Evolutionary conservation across 306 rosid species (phyloP).

Genomic region (Prinsepia uniflora): DNA sequence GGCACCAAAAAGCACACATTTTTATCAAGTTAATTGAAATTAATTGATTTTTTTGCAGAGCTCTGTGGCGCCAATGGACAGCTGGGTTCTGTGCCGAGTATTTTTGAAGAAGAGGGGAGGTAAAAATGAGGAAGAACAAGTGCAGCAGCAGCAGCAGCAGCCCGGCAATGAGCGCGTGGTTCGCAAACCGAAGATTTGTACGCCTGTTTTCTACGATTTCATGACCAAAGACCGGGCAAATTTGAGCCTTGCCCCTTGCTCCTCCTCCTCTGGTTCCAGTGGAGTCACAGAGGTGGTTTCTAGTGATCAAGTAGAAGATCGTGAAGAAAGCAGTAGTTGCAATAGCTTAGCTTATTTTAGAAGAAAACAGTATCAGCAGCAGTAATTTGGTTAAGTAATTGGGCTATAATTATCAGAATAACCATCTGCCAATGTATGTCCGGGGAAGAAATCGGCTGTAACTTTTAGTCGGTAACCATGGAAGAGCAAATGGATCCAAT

Average conservation of each 20-base stretch:
- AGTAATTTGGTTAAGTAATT: conserved; percentile 1
- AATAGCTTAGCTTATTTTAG: conserved; percentile 41
- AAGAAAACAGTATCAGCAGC: conserved; percentile 34
- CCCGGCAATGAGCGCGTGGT: background rate
- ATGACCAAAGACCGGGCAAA: conserved; percentile 48
- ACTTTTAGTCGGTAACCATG: conserved; percentile 22
- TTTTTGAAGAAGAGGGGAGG: conserved; percentile 73
- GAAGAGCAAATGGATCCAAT: conserved; percentile 14
- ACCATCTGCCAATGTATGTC: conserved; percentile 11
- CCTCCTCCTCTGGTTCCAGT: conserved; percentile 62
- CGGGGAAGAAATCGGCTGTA: conserved; percentile 36
- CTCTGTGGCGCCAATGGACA: conserved; percentile 36
- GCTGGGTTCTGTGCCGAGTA: conserved; percentile 92
- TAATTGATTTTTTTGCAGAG: conserved; percentile 27
- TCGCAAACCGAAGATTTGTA: conserved; percentile 10
- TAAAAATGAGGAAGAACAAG: conserved; percentile 37
- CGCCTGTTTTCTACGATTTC: conserved; percentile 80
- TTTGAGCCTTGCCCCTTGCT: conserved; percentile 37
- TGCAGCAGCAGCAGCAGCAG: conserved; percentile 12
- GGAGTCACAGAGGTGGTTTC: conserved; percentile 61
- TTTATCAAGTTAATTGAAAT: background rate
- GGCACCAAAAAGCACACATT: background rate
- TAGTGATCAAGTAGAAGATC: conserved; percentile 48
- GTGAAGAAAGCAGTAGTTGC: conserved; percentile 78
- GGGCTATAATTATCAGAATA: conserved; percentile 29